phyloP scores from a whole-genome alignment of 2,329 filamentous ascomycete species.

The Epichloe typhina region DNA sequence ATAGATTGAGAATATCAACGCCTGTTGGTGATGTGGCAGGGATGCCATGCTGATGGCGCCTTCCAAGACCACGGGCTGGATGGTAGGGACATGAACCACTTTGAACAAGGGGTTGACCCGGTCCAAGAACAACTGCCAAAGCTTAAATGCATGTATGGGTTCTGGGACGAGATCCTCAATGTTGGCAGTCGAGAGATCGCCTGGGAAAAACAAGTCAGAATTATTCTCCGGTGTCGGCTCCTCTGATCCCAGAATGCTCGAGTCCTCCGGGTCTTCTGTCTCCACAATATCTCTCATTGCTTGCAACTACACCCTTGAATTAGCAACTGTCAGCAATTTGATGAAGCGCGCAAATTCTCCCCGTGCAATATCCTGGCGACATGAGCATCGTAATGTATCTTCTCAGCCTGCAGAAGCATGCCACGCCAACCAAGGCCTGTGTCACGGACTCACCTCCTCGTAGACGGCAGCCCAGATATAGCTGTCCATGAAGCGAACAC shows the following conservation, averaged over 20 bases:
- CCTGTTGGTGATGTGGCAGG: slow-evolving; percentile 45
- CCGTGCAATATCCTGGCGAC: background rate
- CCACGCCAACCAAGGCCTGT: background rate
- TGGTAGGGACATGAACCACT: slow-evolving; percentile 55
- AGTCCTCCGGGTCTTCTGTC: slow-evolving; percentile 33
- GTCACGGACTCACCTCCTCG: slow-evolving; percentile 34
- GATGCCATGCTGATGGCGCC: slow-evolving; percentile 42
- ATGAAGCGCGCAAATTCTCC: background rate
- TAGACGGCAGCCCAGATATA: slow-evolving; percentile 40
- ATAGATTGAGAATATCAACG: slow-evolving; percentile 53
- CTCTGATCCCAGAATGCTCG: slow-evolving; percentile 34
- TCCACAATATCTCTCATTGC: slow-evolving; percentile 48
- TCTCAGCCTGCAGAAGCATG: background rate
- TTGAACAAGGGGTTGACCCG: slow-evolving; percentile 66
- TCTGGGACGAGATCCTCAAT: slow-evolving; percentile 47
- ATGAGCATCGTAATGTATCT: background rate
- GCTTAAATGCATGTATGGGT: slow-evolving; percentile 50
- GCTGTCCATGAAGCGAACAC: slow-evolving; percentile 44
- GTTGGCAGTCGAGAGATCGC: slow-evolving; percentile 25
- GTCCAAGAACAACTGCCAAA: slow-evolving; percentile 65
- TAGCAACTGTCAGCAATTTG: slow-evolving; percentile 3
- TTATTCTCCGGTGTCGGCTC: slow-evolving; percentile 38
- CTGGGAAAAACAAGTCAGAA: slow-evolving; percentile 34
- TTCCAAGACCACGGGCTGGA: slow-evolving; percentile 52
- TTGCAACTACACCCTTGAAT: slow-evolving; percentile 28